phyloP scores from a whole-genome alignment of 2,329 filamentous ascomycete species.

The Diaporthe sp. region DNA sequence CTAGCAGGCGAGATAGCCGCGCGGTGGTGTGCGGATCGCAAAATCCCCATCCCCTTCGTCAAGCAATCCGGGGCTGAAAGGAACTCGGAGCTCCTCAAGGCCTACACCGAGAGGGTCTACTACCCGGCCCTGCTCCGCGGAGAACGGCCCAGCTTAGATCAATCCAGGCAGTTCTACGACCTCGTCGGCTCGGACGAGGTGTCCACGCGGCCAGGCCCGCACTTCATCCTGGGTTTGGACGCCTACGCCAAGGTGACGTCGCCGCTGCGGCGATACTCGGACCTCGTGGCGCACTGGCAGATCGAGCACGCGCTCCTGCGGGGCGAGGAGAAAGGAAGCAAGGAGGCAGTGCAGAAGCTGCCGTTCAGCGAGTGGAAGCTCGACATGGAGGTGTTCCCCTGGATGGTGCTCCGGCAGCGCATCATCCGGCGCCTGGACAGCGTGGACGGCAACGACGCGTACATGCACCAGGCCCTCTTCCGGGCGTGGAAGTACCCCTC shows the following conservation, averaged over 20 bases:
- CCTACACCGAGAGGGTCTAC: conserved; percentile 54
- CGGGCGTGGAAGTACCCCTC: conserved; percentile 71
- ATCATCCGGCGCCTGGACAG: conserved; percentile 60
- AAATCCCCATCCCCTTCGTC: conserved; percentile 72
- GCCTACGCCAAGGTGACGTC: conserved; percentile 76
- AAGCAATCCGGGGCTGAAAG: conserved; percentile 58
- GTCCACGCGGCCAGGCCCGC: conserved; percentile 65
- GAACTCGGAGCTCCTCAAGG: conserved; percentile 54
- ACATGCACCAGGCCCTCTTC: conserved; percentile 71
- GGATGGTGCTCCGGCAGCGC: conserved; percentile 67
- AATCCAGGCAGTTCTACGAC: conserved; percentile 50
- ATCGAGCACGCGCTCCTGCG: conserved; percentile 70
- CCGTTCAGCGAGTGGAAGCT: conserved; percentile 60
- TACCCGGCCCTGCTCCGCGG: conserved; percentile 56
- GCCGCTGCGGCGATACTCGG: conserved; percentile 74
- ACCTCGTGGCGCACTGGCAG: conserved; percentile 77
- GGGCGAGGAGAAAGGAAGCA: conserved; percentile 53
- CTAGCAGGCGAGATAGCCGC: conserved; percentile 74
- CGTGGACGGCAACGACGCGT: conserved; percentile 60
- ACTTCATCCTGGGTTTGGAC: conserved; percentile 70
- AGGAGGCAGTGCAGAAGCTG: conserved; percentile 50
- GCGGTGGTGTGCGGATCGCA: conserved; percentile 69
- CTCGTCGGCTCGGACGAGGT: conserved; percentile 66
- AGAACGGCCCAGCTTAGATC: conserved; percentile 48
- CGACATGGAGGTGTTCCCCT: conserved; percentile 59